Base-by-base conservation (phyloP, 257 asterid species). In the Galeopsis tetrahit region DNA sequence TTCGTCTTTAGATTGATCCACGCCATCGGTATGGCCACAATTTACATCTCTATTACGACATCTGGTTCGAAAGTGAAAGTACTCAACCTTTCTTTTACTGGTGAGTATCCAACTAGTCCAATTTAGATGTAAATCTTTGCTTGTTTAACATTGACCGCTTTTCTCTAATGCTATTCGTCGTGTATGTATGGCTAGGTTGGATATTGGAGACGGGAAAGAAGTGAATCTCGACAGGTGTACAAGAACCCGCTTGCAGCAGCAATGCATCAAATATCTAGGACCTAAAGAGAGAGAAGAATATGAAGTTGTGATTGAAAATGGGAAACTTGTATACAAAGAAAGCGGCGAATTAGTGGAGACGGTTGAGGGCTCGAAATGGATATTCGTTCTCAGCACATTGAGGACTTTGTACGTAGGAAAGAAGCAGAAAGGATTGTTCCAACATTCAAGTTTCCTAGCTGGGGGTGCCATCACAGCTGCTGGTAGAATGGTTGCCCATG, bases 21-120 rank as follows among this genome's bases (percentile, higher is more conserved):
- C 97, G 99, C 32, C 99, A 95, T 72, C 86, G 97, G 5, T 94
- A 94, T 63, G 99, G 99, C 0, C 99, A 94, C 88, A 94, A 94
- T 73, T 82, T 92, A 74, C 97, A 95, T 79, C 71, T 92, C 21
- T 95, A 95, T 52, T 95, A 95, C 10, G 98, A 95, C 46, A 72
- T 87, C 3, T 95, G 98, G 98, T 92, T 92, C 80, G 68, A 75
- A 69, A 95, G 96, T 69, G 96, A 94, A 76, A 91, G 99, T 71
- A 46, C 81, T 2, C 97, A 94, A 61, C 97, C 97, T 63, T 94
- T 94, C 90, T 94, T 94, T 73, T 91, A 89, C 89, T 94, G 99
- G 99, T 92, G 80, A 84, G 92, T 32, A 58, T 49, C 17, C 40
- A 46, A 59, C 15, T 21, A 21, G 28, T 15, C 32, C 53, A 0